These are phyloP conservation scores for Penicillium bovifimosum DNA, from an alignment of 495 filamentous ascomycete species.

Conservation along the genomic window DNA sequence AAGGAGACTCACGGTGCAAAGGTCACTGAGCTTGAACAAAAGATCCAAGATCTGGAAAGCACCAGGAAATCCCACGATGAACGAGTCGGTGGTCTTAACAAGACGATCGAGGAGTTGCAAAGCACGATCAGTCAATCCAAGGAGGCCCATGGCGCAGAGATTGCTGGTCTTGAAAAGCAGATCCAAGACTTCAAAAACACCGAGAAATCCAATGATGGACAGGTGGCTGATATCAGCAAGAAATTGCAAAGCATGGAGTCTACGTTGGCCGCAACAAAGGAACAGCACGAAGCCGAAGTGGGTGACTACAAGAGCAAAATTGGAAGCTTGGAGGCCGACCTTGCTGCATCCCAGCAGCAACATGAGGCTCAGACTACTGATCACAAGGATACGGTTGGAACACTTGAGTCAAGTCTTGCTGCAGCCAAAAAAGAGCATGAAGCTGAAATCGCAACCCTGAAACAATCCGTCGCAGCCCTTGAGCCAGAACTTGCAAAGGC, in stretches of 20 bases:
- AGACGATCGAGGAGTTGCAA: slow-evolving; percentile 45
- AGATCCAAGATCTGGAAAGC: slow-evolving; percentile 49
- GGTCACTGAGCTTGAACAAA: slow-evolving; percentile 50
- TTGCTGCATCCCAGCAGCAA: slow-evolving; percentile 48
- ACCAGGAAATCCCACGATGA: slow-evolving; percentile 36
- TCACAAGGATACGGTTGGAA: slow-evolving; percentile 48
- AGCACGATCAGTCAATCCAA: slow-evolving; percentile 47
- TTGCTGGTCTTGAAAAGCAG: slow-evolving; percentile 45
- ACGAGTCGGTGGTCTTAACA: slow-evolving; percentile 35
- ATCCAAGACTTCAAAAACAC: not conserved
- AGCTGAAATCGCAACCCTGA: slow-evolving; percentile 54
- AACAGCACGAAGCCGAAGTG: not conserved
- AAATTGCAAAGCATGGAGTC: slow-evolving; percentile 7
- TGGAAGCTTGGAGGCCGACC: slow-evolving; percentile 47
- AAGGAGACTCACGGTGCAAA: slow-evolving; percentile 49
- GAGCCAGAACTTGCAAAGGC: slow-evolving; percentile 56
- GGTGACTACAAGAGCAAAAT: slow-evolving; percentile 51
- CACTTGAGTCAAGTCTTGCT: slow-evolving; percentile 53
- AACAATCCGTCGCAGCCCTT: slow-evolving; percentile 48
- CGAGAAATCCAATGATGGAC: slow-evolving; percentile 5
- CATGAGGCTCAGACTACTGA: slow-evolving; percentile 58
- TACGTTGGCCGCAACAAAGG: slow-evolving; percentile 39
- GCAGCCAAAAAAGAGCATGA: slow-evolving; percentile 51
- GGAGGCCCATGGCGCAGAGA: not conserved
- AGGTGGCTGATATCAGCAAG: slow-evolving; percentile 7